Percentiles rank a stretch among this genome's conserved stretches.
These are phyloP conservation scores for Santalum album DNA, from an alignment of 164 flowering plant genomes.

Conservation along the genomic window DNA sequence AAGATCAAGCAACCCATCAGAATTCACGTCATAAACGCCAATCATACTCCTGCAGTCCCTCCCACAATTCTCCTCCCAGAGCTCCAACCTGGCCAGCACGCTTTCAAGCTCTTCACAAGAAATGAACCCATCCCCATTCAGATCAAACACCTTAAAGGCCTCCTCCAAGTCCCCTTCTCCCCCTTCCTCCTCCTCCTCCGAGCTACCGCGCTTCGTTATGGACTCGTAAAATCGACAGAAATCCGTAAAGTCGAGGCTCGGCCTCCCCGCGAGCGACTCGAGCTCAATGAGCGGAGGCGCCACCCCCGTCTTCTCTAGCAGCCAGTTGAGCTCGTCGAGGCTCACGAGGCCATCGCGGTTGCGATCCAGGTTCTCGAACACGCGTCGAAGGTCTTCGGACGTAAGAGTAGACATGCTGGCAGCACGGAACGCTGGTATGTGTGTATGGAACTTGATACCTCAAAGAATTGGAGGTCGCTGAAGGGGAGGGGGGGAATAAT, in stretches of 20 bases:
- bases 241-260: conserved; percentile 25
- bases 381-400: conserved; percentile 24
- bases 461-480: too few relatives aligned
- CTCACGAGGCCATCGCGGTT: conserved; percentile 38
- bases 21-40: conserved; percentile 27
- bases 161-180: conserved; percentile 22
- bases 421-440: too few relatives aligned
- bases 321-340: conserved; percentile 39
- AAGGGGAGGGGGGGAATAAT: too few relatives aligned
- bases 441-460: too few relatives aligned
- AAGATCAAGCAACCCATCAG: conserved; percentile 44
- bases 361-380: conserved; percentile 39
- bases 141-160: conserved; percentile 71
- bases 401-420: conserved; percentile 20
- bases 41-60: conserved; percentile 36
- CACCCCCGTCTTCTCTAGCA: conserved; percentile 25
- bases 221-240: conserved; percentile 33
- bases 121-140: conserved; percentile 63
- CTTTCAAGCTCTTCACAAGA: conserved; percentile 49
- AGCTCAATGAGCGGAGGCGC: conserved; percentile 24
- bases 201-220: conserved; percentile 5
- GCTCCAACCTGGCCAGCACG: conserved; percentile 42
- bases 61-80: conserved; percentile 28
- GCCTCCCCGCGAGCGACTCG: conserved; percentile 18
- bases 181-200: neutral